phyloP scores from a whole-genome alignment of 228 moss, liverwort and hornwort genomes.

The Sphagnum fallax region DNA sequence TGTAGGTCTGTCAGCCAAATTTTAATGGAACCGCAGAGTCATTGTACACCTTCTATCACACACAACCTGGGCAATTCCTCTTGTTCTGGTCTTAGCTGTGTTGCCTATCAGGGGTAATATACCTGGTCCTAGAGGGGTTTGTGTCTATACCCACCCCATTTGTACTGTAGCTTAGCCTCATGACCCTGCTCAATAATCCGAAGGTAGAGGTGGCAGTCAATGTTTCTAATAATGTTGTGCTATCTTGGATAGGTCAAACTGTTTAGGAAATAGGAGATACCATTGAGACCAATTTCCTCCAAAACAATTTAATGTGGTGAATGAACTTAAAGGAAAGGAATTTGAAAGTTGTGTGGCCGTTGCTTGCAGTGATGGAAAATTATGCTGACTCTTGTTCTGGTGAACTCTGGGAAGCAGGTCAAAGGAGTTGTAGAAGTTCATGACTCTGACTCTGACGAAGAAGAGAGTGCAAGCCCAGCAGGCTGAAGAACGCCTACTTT shows the following conservation, averaged over 20 bases:
- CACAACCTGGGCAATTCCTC: neutral
- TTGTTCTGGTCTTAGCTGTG: neutral
- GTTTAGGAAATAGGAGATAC: neutral
- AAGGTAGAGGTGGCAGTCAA: neutral
- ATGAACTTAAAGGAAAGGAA: no score
- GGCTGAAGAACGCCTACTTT: conserved; percentile 14
- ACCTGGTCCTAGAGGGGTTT: no score
- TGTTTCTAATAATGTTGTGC: neutral
- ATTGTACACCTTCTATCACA: neutral
- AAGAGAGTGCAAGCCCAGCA: conserved; percentile 50
- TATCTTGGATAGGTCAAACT: neutral
- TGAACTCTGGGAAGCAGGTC: conserved; percentile 24
- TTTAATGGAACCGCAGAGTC: neutral
- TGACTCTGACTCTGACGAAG: conserved; percentile 74
- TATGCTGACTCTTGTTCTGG: neutral
- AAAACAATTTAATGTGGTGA: neutral
- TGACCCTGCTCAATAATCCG: no score
- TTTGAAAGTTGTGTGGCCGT: no score
- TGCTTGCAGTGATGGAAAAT: neutral
- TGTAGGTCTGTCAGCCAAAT: neutral
- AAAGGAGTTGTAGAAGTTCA: conserved; percentile 81
- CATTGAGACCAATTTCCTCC: neutral
- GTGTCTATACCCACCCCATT: no score
- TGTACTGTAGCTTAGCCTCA: no score
- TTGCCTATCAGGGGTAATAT: neutral